phyloP scores from a whole-genome alignment of 2,329 filamentous ascomycete species.

The Alternaria novae-zelandiae region DNA sequence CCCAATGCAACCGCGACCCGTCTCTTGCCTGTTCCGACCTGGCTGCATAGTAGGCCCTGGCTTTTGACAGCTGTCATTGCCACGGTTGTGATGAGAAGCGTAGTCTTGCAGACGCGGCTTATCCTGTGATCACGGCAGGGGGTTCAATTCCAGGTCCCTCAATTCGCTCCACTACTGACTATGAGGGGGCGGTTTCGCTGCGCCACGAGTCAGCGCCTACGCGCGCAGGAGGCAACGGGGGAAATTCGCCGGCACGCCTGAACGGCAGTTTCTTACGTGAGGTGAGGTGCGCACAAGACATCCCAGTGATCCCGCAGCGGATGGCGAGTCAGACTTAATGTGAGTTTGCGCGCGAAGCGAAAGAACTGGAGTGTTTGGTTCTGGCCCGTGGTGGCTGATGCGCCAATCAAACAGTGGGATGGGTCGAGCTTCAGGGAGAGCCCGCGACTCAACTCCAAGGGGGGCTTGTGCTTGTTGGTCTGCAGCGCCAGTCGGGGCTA shows the following conservation, averaged over 20 bases:
- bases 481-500: not conserved
- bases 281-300: not conserved
- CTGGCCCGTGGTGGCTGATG: not conserved
- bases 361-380: not conserved
- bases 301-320: not conserved
- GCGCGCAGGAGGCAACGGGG: not conserved
- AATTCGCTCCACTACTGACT: not conserved
- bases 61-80: conserved; percentile 14
- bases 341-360: conserved; percentile 12
- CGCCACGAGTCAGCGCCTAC: conserved; percentile 1
- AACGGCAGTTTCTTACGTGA: conserved; percentile 8
- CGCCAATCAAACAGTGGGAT: not conserved
- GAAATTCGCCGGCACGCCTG: conserved; percentile 2
- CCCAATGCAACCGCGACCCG: conserved; percentile 12
- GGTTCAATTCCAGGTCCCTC: not conserved
- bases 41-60: conserved; percentile 8
- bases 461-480: not conserved
- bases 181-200: not conserved
- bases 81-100: not conserved
- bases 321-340: conserved; percentile 1
- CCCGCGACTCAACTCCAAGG: not conserved
- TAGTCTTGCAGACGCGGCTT: conserved; percentile 4
- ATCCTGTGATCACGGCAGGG: conserved; percentile 3
- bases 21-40: conserved; percentile 10
- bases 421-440: conserved; percentile 4